These are phyloP conservation scores for Colletotrichum endophyticum DNA, from an alignment of 2,329 filamentous ascomycete genomes.

Conservation along the genomic window DNA sequence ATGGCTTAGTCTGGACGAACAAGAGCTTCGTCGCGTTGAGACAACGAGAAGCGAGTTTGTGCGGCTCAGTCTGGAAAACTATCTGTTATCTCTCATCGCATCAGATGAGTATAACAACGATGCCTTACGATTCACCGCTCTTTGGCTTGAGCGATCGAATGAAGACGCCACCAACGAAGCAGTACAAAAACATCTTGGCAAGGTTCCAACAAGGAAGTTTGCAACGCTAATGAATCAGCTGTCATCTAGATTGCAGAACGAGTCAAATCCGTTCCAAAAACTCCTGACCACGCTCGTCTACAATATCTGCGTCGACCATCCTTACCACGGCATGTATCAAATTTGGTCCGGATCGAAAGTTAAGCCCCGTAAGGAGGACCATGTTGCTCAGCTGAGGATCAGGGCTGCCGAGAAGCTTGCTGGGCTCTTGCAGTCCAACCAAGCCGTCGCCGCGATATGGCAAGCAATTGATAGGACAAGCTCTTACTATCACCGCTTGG, in stretches of 20 bases:
- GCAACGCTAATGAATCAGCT: conserved; percentile 94
- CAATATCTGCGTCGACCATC: conserved; percentile 89
- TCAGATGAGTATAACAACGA: conserved; percentile 91
- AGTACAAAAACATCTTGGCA: conserved; percentile 70
- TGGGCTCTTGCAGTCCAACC: conserved; percentile 61
- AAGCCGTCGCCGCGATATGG: conserved; percentile 64
- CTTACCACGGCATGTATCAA: conserved; percentile 96
- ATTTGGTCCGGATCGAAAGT: conserved; percentile 83
- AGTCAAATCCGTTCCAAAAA: conserved; percentile 74
- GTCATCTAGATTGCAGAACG: conserved; percentile 85
- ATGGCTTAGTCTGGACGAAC: conserved; percentile 90
- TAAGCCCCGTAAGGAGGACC: conserved; percentile 73
- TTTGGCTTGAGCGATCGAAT: conserved; percentile 91
- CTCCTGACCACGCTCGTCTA: conserved; percentile 76
- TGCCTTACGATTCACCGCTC: conserved; percentile 86
- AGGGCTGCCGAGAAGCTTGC: conserved; percentile 75
- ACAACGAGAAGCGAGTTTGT: conserved; percentile 82
- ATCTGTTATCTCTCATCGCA: conserved; percentile 81
- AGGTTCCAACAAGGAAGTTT: conserved; percentile 91
- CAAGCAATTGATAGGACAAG: conserved; percentile 75
- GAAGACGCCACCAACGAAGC: conserved; percentile 78
- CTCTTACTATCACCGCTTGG: conserved; percentile 67
- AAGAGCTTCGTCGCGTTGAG: conserved; percentile 81
- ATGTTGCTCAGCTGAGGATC: conserved; percentile 74
- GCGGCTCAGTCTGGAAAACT: conserved; percentile 90